Base-by-base conservation (phyloP, 352 stramenopile genomes). In the Globisporangium solare region DNA sequence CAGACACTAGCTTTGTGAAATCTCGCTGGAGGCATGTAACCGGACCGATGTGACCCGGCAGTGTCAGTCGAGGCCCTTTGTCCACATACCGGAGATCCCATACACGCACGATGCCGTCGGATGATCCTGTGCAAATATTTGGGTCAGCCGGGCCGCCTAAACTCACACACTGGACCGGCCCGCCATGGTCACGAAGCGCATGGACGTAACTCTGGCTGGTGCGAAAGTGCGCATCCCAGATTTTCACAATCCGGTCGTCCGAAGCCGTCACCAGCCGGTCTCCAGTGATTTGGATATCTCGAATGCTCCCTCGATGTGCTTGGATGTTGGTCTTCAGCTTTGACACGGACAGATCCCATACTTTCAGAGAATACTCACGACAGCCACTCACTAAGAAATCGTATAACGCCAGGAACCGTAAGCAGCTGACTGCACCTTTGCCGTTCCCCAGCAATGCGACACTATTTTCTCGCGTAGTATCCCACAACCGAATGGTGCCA, bases 11-110 rank as follows among this genome's bases (percentile, higher is more conserved):
- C 47, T 83, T 84, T 35, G 82, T 89, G 48, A 92, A 92, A 56
- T 94, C 84, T 8, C 82, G 78, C 54, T 90, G 76, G 14, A 94
- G 66, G 51, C 73, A 75, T 32, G 79, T 84, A 24, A 94, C 69
- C 6, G 66, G 63, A 0, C 84, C 82, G 0, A 42, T 40, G 31
- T 92, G 82, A 4, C 79, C 74, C 42, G 65, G 43, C 5, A 92
- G 60, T 8, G 71, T 74, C 18, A 94, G 73, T 0, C 79, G 76
- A 14, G 82, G 81, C 0, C 83, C 84, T 15, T 81, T 83, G 18
- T 85, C 64, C 15, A 87, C 80, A 31, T 86, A 90, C 21, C 83
- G 75, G 58, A 94, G 63, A 57, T 94, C 82, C 84, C 84, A 94
- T 47, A 94, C 76, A 21, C 80, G 81, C 54, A 94, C 78, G 31